These are phyloP conservation scores for Penicillium paradoxum DNA, from an alignment of 495 filamentous ascomycete genomes.

Conservation along the genomic window DNA sequence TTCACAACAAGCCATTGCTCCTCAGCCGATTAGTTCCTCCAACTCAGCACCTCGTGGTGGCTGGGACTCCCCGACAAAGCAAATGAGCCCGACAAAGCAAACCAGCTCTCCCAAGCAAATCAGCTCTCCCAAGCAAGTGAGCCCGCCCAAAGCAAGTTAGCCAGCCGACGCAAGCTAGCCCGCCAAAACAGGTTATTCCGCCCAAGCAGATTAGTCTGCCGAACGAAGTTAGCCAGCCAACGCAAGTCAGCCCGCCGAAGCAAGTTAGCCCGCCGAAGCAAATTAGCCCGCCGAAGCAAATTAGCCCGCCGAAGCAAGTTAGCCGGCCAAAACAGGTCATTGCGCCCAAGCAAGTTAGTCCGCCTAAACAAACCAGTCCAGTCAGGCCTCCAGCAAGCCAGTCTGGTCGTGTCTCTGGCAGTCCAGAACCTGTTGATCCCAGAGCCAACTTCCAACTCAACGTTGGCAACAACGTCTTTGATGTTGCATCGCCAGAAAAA, in stretches of 20 bases:
- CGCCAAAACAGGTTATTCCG: background rate
- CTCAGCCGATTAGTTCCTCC: conserved; percentile 12
- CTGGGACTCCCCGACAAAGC: conserved; percentile 29
- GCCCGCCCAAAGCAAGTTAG: conserved; percentile 13
- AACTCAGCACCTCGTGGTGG: conserved; percentile 26
- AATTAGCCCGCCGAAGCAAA: background rate
- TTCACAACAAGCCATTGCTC: conserved; percentile 20
- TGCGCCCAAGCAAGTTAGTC: conserved; percentile 6
- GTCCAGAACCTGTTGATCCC: conserved; percentile 89
- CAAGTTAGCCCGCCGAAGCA: background rate
- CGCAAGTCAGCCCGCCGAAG: conserved; percentile 13
- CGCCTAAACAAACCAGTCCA: conserved; percentile 28
- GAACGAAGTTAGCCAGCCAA: background rate
- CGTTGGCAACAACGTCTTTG: conserved; percentile 93
- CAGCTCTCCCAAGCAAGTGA: background rate
- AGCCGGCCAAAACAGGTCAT: conserved; percentile 20
- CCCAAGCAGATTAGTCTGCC: conserved; percentile 12
- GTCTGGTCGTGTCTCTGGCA: conserved; percentile 37
- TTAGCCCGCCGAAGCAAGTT: background rate
- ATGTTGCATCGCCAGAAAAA: conserved; percentile 79
- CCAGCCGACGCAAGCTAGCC: conserved; percentile 11
- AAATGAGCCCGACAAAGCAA: conserved; percentile 2
- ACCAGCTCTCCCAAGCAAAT: conserved; percentile 19
- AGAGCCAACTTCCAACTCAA: conserved; percentile 93
- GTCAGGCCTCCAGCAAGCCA: conserved; percentile 22